Base-by-base conservation (phyloP, 192 early-diverging fungal species). In the Podila epigama region DNA sequence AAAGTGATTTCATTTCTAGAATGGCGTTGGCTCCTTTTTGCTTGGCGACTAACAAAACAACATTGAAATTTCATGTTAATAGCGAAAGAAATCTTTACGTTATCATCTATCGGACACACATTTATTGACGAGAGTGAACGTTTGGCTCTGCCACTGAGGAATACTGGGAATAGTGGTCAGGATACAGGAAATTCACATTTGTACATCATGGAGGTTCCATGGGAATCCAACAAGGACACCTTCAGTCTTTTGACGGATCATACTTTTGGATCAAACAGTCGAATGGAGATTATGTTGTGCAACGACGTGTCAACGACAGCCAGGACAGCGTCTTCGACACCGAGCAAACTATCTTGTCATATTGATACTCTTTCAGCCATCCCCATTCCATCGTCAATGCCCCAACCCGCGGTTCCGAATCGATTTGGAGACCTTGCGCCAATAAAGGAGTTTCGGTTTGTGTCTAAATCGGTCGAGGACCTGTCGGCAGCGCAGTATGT, bases 221-320 rank as follows among this genome's bases (percentile, higher is more conserved):
- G 32, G 34, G 20, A 65, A 57, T 27, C 18, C 10, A 59, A 60
- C 13, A 48, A 69, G 18, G 79, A 81, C 39, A 84, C 78, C 34
- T 84, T 86, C 37, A 71, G 69, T 40, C 34, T 88, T 2, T 61
- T 88, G 36, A 79, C 85, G 1, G 80, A 84, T 68, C 79, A 84
- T 35, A 41, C 52, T 6, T 63, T 84, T 10, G 81, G 65, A 16
- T 51, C 58, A 18, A 27, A 59, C 44, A 69, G 79, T n/a, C 63
- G 69, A 12, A 52, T 88, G 15, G 71, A 82, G 33, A 18, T 87
- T 10, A 61, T 85, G 18, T 54, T 86, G 48, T 89, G 87, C 65
- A 82, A 62, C 16, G 71, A 77, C n/a, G 33, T 70, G 36, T 61
- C 50, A 20, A 18, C 58, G 4, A 39, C 31, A 5, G 18, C 18